phyloP scores from a whole-genome alignment of 2,329 filamentous ascomycete genomes.

The Arthrobotrys megalospora region DNA sequence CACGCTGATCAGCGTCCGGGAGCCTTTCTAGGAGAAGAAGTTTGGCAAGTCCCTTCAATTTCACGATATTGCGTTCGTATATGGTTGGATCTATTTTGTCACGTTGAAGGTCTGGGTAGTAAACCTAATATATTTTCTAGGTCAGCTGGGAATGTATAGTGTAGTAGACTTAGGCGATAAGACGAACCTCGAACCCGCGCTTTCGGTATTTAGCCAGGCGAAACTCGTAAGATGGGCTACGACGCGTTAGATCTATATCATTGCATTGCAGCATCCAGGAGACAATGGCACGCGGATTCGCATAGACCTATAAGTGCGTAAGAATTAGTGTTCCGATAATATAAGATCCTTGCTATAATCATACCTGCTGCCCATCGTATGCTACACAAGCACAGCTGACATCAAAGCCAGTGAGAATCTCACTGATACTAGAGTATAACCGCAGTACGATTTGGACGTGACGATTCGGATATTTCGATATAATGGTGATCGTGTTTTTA shows the following conservation, averaged over 20 bases:
- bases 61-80: constrained; percentile 83
- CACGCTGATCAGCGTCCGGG: constrained; percentile 78
- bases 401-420: constrained; percentile 90
- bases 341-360: no score
- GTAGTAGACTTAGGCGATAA: no score
- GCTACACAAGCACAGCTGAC: constrained; percentile 85
- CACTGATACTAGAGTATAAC: constrained; percentile 85
- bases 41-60: constrained; percentile 82
- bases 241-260: constrained; percentile 81
- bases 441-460: constrained; percentile 87
- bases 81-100: constrained; percentile 87
- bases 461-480: constrained; percentile 84
- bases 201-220: constrained; percentile 88
- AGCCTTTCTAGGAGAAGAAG: constrained; percentile 84
- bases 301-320: constrained; percentile 73
- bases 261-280: constrained; percentile 88
- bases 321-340: no score
- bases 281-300: constrained; percentile 81
- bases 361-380: constrained; percentile 79
- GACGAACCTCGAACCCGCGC: constrained; percentile 79
- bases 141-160: no score
- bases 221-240: constrained; percentile 89
- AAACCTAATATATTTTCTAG: constrained; percentile 67
- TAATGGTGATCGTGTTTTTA: constrained; percentile 89
- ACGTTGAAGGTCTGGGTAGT: constrained; percentile 82